Evolutionary conservation across 2,329 filamentous ascomycete species (phyloP).

Genomic region (Alternaria viburni): DNA sequence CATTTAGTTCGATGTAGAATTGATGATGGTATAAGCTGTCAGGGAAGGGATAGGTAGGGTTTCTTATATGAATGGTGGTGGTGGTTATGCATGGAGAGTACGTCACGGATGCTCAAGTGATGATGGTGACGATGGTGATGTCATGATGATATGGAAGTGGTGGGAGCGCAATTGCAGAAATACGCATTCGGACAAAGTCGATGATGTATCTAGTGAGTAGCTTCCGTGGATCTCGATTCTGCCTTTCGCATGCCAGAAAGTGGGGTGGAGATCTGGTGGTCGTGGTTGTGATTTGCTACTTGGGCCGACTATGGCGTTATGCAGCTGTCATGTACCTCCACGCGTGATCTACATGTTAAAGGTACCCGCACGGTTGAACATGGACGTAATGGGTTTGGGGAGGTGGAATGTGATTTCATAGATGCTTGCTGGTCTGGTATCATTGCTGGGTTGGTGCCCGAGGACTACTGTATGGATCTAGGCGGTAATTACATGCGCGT

Average conservation of each 20-base stretch:
- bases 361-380: not conserved
- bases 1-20: too few species aligned
- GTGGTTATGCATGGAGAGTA: not conserved
- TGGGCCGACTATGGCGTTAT: not conserved
- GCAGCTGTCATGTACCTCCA: conserved; percentile 1
- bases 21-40: too few species aligned
- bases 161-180: not conserved
- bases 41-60: too few species aligned
- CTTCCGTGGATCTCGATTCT: conserved; percentile 3
- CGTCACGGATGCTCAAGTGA: conserved; percentile 2
- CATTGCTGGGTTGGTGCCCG: not conserved
- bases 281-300: not conserved
- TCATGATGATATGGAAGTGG: conserved; percentile 24
- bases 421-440: not conserved
- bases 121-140: conserved; percentile 16
- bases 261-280: not conserved
- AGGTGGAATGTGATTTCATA: not conserved
- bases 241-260: not conserved
- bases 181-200: not conserved
- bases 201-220: conserved; percentile 18
- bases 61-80: not conserved
- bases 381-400: not conserved
- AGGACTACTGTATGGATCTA: not conserved
- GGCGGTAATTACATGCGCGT: not conserved
- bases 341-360: not conserved